These are phyloP conservation scores for Asterophora lycoperdoides DNA, from an alignment of 768 basidiomycete species.

Conservation along the genomic window DNA sequence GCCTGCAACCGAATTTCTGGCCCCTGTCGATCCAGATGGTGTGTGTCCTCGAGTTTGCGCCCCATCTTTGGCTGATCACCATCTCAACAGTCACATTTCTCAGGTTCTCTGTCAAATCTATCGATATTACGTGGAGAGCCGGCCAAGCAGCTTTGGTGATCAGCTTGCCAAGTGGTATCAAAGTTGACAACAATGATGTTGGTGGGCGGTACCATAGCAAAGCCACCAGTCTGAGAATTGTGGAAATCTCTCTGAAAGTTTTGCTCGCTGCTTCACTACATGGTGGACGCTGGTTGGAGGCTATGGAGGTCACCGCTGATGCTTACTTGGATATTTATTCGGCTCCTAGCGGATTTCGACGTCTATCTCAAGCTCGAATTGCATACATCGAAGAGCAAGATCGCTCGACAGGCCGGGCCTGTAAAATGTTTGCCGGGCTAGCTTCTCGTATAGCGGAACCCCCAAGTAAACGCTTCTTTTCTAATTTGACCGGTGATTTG, in stretches of 20 bases:
- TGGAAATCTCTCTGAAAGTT: constrained; percentile 44
- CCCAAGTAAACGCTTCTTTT: constrained; percentile 11
- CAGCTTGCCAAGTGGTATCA: constrained; percentile 53
- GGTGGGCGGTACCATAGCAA: constrained; percentile 65
- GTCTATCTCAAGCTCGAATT: constrained; percentile 48
- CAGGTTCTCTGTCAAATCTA: constrained; percentile 52
- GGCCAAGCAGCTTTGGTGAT: constrained; percentile 52
- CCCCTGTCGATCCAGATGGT: constrained; percentile 77
- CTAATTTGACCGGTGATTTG: background rate
- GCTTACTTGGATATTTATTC: constrained; percentile 65
- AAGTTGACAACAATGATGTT: constrained; percentile 69
- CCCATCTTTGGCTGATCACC: constrained; percentile 1
- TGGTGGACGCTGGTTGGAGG: constrained; percentile 63
- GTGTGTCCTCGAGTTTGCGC: constrained; percentile 18
- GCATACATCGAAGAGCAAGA: constrained; percentile 74
- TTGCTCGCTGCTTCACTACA: constrained; percentile 41
- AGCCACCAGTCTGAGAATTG: constrained; percentile 55
- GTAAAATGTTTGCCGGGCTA: constrained; percentile 40
- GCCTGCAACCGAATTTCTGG: constrained; percentile 63
- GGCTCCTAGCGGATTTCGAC: constrained; percentile 53
- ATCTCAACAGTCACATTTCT: constrained; percentile 71
- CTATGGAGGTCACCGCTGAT: constrained; percentile 49
- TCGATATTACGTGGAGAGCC: constrained; percentile 56
- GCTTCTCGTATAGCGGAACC: constrained; percentile 10
- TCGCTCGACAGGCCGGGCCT: constrained; percentile 56